Evolutionary conservation across 768 basidiomycete genomes (phyloP), one percentile per base, ranked within the genome.

Genomic region (Podaxis rugospora): DNA sequence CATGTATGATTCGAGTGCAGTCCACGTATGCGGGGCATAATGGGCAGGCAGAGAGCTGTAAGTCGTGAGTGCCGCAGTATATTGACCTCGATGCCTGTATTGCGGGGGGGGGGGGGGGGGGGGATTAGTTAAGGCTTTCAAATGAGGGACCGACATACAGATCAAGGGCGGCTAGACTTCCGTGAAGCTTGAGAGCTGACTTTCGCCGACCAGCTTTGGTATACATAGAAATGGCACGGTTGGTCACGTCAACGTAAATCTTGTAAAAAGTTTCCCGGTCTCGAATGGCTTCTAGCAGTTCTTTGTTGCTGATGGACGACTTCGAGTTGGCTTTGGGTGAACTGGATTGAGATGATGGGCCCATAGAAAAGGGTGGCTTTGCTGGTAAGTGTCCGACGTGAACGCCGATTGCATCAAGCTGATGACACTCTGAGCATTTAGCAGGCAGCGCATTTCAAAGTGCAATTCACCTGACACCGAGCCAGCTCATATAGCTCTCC

Each of bases 401-500:
- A 27, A 95, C 81, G 21, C 96, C 97, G 32, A 98, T 81, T 40
- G 87, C 78, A 70, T 97, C 94, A 50, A 98, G 82, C 94, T 98
- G 64, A 7, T 47, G 13, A 16, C 10, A 42, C 55, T 57, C 23
- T 52, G 49, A 55, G 36, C 65, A 32, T 37, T 3, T 13, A 47
- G 4, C 5, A 25, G 47, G 21, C 14, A 57, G 50, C 46, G 7
- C 23, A 47, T 49, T 4, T 61, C 49, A 61, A 18, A 35, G 53
- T 63, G 21, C 63, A 32, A 61, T 72, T 55, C 66, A 93, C 95
- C 80, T 98, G 95, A 60, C 82, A 83, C 62, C 90, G 83, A 10
- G 94, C 92, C n/a, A 97, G 81, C 63, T 98, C 92, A 2, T 92
- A 74, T 16, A 98, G 78, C 70, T 97, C 95, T n/a, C 89, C 95